These are phyloP conservation scores for Penicillium brasilianum DNA, from an alignment of 2,329 filamentous ascomycete genomes.

Conservation along the genomic window DNA sequence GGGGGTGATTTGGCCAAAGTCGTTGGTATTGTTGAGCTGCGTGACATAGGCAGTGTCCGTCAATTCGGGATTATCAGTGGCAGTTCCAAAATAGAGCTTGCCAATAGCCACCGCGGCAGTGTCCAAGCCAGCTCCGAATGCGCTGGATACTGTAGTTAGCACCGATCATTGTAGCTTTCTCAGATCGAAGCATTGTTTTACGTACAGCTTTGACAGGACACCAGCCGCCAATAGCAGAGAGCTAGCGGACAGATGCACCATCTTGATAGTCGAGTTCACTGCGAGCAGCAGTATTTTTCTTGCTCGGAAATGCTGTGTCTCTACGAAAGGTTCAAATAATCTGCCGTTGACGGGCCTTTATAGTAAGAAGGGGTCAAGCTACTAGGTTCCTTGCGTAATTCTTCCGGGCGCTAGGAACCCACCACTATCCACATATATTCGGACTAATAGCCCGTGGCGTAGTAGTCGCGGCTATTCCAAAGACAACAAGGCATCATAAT, in stretches of 20 bases:
- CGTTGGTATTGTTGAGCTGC: slow-evolving; percentile 62
- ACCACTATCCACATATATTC: slow-evolving; percentile 7
- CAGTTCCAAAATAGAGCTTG: slow-evolving; percentile 61
- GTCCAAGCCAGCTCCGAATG: slow-evolving; percentile 31
- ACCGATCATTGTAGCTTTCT: not conserved
- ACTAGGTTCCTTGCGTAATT: slow-evolving; percentile 1
- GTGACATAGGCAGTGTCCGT: slow-evolving; percentile 60
- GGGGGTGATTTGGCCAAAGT: slow-evolving; percentile 70
- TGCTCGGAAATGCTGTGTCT: not conserved
- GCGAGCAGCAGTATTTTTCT: not conserved
- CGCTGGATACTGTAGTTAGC: slow-evolving; percentile 13
- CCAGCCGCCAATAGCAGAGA: slow-evolving; percentile 29
- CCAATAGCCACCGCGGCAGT: slow-evolving; percentile 59
- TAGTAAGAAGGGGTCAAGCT: not conserved
- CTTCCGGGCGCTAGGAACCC: not conserved
- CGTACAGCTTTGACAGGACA: slow-evolving; percentile 32
- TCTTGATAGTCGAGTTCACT: slow-evolving; percentile 13
- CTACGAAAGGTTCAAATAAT: not conserved
- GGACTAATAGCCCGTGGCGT: slow-evolving; percentile 26
- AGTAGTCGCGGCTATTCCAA: slow-evolving; percentile 25
- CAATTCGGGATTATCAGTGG: slow-evolving; percentile 62
- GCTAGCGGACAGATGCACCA: slow-evolving; percentile 28
- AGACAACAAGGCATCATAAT: slow-evolving; percentile 10
- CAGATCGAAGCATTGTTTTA: not conserved
- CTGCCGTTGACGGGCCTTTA: slow-evolving; percentile 9